phyloP scores from a whole-genome alignment of 345 rosid species.

The Citrus trifoliata region DNA sequence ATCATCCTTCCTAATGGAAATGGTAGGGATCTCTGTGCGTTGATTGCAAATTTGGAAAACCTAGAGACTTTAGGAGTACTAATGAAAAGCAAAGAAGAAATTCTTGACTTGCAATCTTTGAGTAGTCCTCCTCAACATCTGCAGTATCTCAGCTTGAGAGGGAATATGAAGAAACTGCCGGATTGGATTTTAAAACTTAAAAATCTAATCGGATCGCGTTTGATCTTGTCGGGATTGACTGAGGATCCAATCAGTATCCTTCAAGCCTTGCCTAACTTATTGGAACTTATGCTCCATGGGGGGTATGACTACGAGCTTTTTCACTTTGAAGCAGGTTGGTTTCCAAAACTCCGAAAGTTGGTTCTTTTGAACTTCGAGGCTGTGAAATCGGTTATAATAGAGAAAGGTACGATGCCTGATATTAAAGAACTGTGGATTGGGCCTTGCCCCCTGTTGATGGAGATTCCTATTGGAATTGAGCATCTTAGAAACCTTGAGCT shows the following conservation, averaged over 20 bases:
- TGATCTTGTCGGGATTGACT: neutral
- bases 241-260: neutral
- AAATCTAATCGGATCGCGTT: neutral
- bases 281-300: neutral
- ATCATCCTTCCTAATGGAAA: neutral
- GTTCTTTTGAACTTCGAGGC: neutral
- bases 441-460: too few species aligned
- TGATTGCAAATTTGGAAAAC: conserved; percentile 7
- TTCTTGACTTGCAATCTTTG: conserved; percentile 10
- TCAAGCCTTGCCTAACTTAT: conserved; percentile 1
- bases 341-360: neutral
- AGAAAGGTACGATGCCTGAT: neutral
- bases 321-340: neutral
- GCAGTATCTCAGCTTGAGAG: neutral
- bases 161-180: neutral
- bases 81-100: neutral
- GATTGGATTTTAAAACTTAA: conserved; percentile 4
- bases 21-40: neutral
- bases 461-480: too few species aligned
- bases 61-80: neutral
- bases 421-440: too few species aligned
- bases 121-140: neutral
- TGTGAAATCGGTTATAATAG: neutral
- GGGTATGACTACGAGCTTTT: neutral
- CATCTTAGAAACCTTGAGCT: too few species aligned